Evolutionary conservation across 345 rosid species (phyloP), one percentile per base, ranked within the genome.

Genomic region (Corchorus olitorius): DNA sequence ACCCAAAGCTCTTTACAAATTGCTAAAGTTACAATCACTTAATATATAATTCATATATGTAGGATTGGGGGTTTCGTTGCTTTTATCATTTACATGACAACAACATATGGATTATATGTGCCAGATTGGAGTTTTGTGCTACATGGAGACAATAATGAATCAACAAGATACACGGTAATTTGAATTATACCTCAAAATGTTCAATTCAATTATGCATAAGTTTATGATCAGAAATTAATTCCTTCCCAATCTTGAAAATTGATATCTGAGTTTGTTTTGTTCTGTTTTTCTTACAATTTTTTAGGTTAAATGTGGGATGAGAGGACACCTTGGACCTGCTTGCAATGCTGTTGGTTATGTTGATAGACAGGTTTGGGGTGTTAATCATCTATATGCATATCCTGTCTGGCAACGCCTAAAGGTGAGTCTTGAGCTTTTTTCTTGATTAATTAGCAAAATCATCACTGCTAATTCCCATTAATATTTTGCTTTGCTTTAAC

Each of bases 291-390:
- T 6, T 6, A 4, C 43, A 39, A 39, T 54, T 54, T 80, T 65
- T n/a, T 72, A 90, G 94, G 90, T 90, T 4, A 83, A 82, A 69
- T 90, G 92, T 81, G 92, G 89, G 75, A 90, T 87, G 88, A 84
- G 94, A 80, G 92, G 94, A 27, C 94, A 87, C 78, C 72, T 90
- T 19, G 92, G 92, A 62, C 92, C 94, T 1, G 94, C 89, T 16
- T 90, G 92, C 86, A 90, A 90, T 68, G 91, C 89, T n/a, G 91
- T 88, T 22, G 91, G 94, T 46, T 81, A 81, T 17, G 88, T 90
- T 6, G 94, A 90, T 76, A 65, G 91, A 62, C 74, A 81, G 73
- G 87, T 87, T 67, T 88, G 89, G 92, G 94, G 92, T 11, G 2
- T 90, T 48, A 88, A 88, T 76, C 94, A 90, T 87, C 82, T 90